Base-by-base conservation (phyloP, 2,329 filamentous ascomycete genomes). In the Trichoderma sp. region DNA sequence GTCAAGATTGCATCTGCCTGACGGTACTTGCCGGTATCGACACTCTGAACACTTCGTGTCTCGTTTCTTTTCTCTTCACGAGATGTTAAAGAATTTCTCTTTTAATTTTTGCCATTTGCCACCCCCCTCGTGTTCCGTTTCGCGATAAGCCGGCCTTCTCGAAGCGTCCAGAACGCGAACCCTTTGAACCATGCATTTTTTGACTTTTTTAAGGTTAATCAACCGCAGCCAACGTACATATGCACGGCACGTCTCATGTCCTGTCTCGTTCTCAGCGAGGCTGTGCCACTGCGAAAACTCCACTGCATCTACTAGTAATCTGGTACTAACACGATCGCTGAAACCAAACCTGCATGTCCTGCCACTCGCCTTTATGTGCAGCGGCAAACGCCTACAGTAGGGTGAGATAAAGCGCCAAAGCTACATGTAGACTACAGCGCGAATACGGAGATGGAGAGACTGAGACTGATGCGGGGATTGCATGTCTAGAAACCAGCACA, bases 1-100 rank as follows among this genome's bases (percentile, higher is more conserved):
- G 66, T 63, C 66, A 68, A 56, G 30, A 49, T 66, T 55, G 34
- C 32, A 30, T 56, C 54, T 56, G 28, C 26, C 54, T 32, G n/a
- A 30, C 21, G 21, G 46, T 43, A 43, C 52, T 18, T 16, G 52
- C 8, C 26, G 30, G 16, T 63, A 34, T 52, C 13, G 18, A 28
- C 54, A 26, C 51, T 8, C 18, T 54, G 51, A 43, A 43, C 5
- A n/a, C 28, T 30, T 6, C 16, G 21, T n/a, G 18, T 46, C n/a
- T 49, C 8, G 7, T 49, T 2, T 13, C 18, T 7, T 2, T 5
- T 49, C 46, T 24, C 46, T 49, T 49, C 46, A 49, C 46, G 4
- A 26, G 18, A 43, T 39, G 5, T 39, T 39, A 2, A 43, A 10
- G n/a, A 43, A n/a, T 43, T 43, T 24, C 21, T 49, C 46, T 24